Evolutionary conservation across 2,329 filamentous ascomycete species (phyloP).

Genomic region (Fusarium oxysporum): DNA sequence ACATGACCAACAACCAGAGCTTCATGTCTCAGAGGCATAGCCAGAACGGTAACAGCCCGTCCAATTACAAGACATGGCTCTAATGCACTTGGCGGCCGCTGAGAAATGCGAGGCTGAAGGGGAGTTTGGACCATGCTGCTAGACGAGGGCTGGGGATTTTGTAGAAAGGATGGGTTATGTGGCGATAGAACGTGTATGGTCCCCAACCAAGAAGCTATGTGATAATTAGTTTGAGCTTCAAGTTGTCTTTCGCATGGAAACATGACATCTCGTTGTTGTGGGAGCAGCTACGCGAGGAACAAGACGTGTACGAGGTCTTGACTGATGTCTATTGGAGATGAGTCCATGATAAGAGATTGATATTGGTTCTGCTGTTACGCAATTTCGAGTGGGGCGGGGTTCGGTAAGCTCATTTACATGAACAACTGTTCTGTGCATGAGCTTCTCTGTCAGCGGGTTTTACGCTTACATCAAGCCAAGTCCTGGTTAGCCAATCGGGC

Average conservation of each 20-base stretch:
- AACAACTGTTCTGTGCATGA: not conserved
- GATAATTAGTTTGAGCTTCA: no score
- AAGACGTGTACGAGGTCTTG: no score
- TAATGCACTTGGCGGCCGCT: accelerated
- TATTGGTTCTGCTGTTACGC: not conserved
- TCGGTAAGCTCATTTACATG: not conserved
- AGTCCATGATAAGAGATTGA: no score
- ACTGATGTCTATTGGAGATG: no score
- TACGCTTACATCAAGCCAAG: not conserved
- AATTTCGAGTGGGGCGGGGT: not conserved
- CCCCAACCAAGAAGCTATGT: no score
- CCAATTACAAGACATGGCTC: accelerated
- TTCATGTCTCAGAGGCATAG: not conserved
- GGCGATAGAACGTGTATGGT: no score
- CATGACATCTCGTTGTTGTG: no score
- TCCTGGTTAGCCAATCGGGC: not conserved
- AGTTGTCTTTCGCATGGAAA: no score
- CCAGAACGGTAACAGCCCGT: not conserved
- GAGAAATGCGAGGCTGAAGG: not conserved
- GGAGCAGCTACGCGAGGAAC: no score
- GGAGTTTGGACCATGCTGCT: not conserved
- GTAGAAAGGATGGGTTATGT: not conserved
- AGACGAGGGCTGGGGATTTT: not conserved
- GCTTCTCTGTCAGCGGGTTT: accelerated
- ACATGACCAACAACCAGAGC: no score